phyloP scores from a whole-genome alignment of 805 yeast genomes.

The Candida boidinii region DNA sequence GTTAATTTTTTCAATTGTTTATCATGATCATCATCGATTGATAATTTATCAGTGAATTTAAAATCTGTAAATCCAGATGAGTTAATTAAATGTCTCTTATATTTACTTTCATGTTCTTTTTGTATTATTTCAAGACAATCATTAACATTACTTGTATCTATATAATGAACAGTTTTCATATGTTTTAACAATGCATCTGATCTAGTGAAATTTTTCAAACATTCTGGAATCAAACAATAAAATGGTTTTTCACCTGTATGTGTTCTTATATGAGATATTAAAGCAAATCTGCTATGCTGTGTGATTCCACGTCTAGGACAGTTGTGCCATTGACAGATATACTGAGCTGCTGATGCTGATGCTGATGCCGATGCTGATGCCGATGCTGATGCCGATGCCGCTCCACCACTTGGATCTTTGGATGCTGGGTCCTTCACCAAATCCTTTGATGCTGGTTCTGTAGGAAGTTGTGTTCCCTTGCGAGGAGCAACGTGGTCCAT shows the following conservation, averaged over 20 bases:
- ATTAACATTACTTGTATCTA: slow-evolving; percentile 21
- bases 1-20: no score
- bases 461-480: no score
- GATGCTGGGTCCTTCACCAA: no score
- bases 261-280: slow-evolving; percentile 52
- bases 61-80: slow-evolving; percentile 1
- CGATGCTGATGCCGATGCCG: no score
- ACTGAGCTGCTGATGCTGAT: slow-evolving; percentile 24
- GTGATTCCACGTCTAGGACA: slow-evolving; percentile 44
- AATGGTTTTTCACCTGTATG: slow-evolving; percentile 66
- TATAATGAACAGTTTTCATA: slow-evolving; percentile 50
- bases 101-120: slow-evolving; percentile 1
- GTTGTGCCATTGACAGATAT: slow-evolving; percentile 53
- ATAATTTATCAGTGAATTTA: slow-evolving; percentile 1
- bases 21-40: no score
- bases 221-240: slow-evolving; percentile 58
- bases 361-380: no score
- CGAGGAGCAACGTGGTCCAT: slow-evolving; percentile 26
- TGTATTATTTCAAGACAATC: slow-evolving; percentile 14
- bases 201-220: slow-evolving; percentile 49
- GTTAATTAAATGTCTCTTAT: background rate
- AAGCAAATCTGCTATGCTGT: slow-evolving; percentile 48
- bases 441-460: slow-evolving; percentile 5
- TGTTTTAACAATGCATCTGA: slow-evolving; percentile 60
- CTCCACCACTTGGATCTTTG: no score